A percentile compares a stretch with the other conserved stretches of the same genome.
These are phyloP conservation scores for Lodderomyces theae DNA, from an alignment of 1,139 yeast species.

Conservation along the genomic window DNA sequence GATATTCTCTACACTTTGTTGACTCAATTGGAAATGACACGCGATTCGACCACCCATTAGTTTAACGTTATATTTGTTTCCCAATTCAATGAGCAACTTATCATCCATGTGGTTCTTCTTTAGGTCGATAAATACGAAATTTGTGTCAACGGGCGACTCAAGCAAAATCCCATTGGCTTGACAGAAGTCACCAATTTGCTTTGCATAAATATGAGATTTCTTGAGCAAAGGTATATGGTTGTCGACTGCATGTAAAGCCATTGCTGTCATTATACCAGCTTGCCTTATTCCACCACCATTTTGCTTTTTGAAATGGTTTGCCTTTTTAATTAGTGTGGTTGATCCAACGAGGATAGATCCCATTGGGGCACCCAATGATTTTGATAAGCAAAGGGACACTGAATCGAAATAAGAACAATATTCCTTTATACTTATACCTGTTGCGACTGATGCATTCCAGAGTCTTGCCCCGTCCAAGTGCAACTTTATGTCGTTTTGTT, in stretches of 20 bases:
- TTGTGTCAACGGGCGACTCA: slow-evolving; percentile 80
- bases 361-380: slow-evolving; percentile 92
- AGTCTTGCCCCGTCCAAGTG: slow-evolving; percentile 96
- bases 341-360: slow-evolving; percentile 86
- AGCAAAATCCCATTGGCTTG: slow-evolving; percentile 45
- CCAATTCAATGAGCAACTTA: slow-evolving; percentile 52
- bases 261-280: slow-evolving; percentile 75
- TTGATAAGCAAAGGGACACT: slow-evolving; percentile 84
- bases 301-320: slow-evolving; percentile 88
- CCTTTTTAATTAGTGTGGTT: slow-evolving; percentile 57
- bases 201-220: slow-evolving; percentile 66
- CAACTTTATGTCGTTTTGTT: slow-evolving; percentile 57
- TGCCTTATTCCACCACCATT: slow-evolving; percentile 96
- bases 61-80: slow-evolving; percentile 59
- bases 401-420: slow-evolving; percentile 83
- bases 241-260: slow-evolving; percentile 79
- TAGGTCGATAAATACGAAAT: slow-evolving; percentile 77
- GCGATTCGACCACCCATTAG: slow-evolving; percentile 77
- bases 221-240: slow-evolving; percentile 64
- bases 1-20: slow-evolving; percentile 62
- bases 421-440: slow-evolving; percentile 67
- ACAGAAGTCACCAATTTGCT: slow-evolving; percentile 62
- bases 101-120: slow-evolving; percentile 59
- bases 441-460: slow-evolving; percentile 83
- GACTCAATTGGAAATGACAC: slow-evolving; percentile 77